Conservation (phyloP, 2,329 filamentous ascomycete genomes). For the Aspergillus pseudoterreus region DNA sequence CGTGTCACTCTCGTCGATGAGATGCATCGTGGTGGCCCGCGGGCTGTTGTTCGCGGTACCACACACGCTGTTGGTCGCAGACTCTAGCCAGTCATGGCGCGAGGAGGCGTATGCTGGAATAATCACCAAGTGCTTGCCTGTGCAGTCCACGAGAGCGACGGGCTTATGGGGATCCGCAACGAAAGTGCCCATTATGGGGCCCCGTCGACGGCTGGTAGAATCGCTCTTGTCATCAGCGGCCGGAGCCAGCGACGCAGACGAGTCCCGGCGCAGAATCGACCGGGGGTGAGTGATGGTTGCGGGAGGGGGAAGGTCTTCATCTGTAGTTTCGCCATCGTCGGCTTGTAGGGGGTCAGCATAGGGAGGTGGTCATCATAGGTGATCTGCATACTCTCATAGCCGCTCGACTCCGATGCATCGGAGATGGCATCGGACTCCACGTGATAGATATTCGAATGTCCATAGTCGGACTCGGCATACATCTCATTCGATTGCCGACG, state of each 20-base stretch:
- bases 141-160: constrained; percentile 46
- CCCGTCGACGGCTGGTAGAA: constrained; percentile 36
- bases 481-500: constrained; percentile 37
- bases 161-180: constrained; percentile 47
- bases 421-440: constrained; percentile 44
- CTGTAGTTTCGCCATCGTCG: constrained; percentile 59
- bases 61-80: constrained; percentile 38
- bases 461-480: constrained; percentile 37
- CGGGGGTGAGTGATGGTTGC: constrained; percentile 46
- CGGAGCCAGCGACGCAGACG: constrained; percentile 42
- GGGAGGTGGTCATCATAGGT: constrained; percentile 20
- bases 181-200: constrained; percentile 47
- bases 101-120: constrained; percentile 46
- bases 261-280: constrained; percentile 50
- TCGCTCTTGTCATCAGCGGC: constrained; percentile 35
- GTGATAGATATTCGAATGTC: constrained; percentile 40
- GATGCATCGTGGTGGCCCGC: constrained; percentile 34
- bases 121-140: constrained; percentile 47
- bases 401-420: constrained; percentile 43
- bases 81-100: constrained; percentile 45
- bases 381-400: constrained; percentile 55
- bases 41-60: constrained; percentile 44
- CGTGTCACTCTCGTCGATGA: constrained; percentile 44
- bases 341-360: constrained; percentile 49
- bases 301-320: constrained; percentile 52